phyloP scores from a whole-genome alignment of 192 early-diverging fungal species.

The Coemansia sp. region DNA sequence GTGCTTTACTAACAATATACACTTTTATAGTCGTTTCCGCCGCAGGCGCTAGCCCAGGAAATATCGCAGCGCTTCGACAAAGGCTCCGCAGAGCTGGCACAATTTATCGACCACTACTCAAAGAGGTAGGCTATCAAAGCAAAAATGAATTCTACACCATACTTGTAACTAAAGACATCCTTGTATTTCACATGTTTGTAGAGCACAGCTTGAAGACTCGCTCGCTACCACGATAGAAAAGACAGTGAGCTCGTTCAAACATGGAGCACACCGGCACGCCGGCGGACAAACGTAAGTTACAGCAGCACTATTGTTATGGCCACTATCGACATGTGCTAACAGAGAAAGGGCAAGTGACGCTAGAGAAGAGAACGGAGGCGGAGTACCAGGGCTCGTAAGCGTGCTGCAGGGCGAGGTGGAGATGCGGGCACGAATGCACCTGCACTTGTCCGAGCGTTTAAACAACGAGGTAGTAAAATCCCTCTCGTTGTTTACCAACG shows the following conservation, averaged over 20 bases:
- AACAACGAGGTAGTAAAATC: slow-evolving; percentile 40
- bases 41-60: slow-evolving; percentile 33
- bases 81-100: slow-evolving; percentile 24
- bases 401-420: slow-evolving; percentile 33
- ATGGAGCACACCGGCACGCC: neutral
- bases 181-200: slow-evolving; percentile 10
- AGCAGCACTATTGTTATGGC: neutral
- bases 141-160: neutral
- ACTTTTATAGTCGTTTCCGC: slow-evolving; percentile 28
- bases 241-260: neutral
- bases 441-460: slow-evolving; percentile 40
- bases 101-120: slow-evolving; percentile 39
- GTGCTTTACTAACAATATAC: neutral
- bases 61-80: slow-evolving; percentile 27
- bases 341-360: neutral
- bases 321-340: neutral
- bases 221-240: slow-evolving; percentile 37
- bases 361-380: neutral
- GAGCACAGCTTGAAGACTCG: slow-evolving; percentile 39
- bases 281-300: slow-evolving; percentile 3
- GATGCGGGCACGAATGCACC: slow-evolving; percentile 32
- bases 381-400: slow-evolving; percentile 16
- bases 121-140: slow-evolving; percentile 24
- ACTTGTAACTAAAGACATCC: neutral
- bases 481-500: slow-evolving; percentile 25